These are phyloP conservation scores for Diaporthe sp. DNA, from an alignment of 2,329 filamentous ascomycete species.

Conservation along the genomic window DNA sequence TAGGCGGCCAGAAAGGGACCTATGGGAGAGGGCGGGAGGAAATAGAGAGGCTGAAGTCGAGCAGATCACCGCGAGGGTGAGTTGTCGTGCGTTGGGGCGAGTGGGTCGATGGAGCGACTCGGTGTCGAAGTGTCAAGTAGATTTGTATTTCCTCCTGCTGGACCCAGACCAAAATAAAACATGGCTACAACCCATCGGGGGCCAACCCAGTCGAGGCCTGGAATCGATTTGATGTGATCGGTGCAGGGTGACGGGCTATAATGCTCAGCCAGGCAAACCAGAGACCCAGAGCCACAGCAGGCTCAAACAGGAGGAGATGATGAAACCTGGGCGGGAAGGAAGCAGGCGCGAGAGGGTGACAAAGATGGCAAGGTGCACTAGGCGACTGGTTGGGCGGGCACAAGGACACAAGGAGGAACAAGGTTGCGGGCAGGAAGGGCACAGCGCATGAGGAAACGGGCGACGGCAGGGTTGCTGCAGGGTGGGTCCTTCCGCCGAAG, in stretches of 20 bases:
- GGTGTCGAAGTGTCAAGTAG: conserved; percentile 22
- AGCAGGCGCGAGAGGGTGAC: conserved; percentile 16
- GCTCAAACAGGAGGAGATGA: conserved; percentile 35
- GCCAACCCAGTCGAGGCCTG: conserved; percentile 30
- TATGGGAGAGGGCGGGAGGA: conserved; percentile 26
- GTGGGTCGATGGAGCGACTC: conserved; percentile 22
- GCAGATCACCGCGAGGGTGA: conserved; percentile 16
- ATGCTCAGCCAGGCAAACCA: conserved; percentile 32
- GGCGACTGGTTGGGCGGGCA: too few species aligned
- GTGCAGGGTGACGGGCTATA: conserved; percentile 17
- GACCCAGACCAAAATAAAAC: conserved; percentile 36
- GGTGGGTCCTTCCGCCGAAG: conserved; percentile 19
- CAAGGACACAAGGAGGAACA: conserved; percentile 2
- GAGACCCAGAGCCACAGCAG: conserved; percentile 15
- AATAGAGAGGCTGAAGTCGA: conserved; percentile 29
- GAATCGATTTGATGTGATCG: conserved; percentile 19
- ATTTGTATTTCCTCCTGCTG: conserved; percentile 32
- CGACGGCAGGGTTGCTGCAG: conserved; percentile 29
- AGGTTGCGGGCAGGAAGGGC: conserved; percentile 27
- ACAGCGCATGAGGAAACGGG: conserved; percentile 28
- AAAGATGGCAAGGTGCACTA: conserved; percentile 24
- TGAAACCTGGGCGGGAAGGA: conserved; percentile 34
- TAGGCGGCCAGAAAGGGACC: conserved; percentile 25
- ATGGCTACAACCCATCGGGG: conserved; percentile 34
- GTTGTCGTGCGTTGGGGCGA: conserved; percentile 33